Base-by-base conservation (phyloP, 139 green algal species). In the Chlamydomonas sp. region DNA sequence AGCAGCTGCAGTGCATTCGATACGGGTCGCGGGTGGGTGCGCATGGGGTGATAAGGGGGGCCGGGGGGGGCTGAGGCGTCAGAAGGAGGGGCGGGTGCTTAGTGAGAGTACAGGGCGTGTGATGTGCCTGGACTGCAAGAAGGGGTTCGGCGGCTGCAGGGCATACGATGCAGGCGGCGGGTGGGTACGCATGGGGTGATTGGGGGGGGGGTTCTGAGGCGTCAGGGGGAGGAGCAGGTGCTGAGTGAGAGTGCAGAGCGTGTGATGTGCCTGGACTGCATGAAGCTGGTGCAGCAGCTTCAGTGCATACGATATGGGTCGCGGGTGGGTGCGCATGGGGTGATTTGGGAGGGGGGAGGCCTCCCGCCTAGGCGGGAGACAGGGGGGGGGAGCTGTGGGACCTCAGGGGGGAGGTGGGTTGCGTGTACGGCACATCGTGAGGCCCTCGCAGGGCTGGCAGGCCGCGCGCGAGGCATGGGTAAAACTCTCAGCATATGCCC, bases 221-320 rank as follows among this genome's bases (percentile, higher is more conserved):
- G n/a, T n/a, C n/a, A n/a, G n/a, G n/a, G n/a, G n/a, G n/a, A n/a
- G n/a, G 78, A 77, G 10, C 70, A 94, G 61, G 86, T 85, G 37
- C 67, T 69, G 35, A 75, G 90, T 33, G 89, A 95, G 81, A 69
- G 82, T 1, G 89, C 88, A 36, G 75, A 90, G 34, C 93, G 89
- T 63, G 47, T 74, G 31, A 60, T 65, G 38, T 96, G 90, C 73
- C 69, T 92, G 24, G 87, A 96, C 79, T 90, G 85, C 73, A 72
- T 81, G 39, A 71, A 54, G 0, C 75, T 96, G 70, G 80, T 92
- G 48, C 59, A 65, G 22, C 74, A 83, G 69, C 79, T 95, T 75
- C 88, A 90, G 81, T 33, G 59, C 59, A 77, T 79, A 33, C 73
- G 77, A 8, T n/a, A 61, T n/a, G 59, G 30, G 31, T 69, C 48